Conservation (phyloP, 2,329 filamentous ascomycete genomes). For the Stagonosporopsis cucurbitacearum region DNA sequence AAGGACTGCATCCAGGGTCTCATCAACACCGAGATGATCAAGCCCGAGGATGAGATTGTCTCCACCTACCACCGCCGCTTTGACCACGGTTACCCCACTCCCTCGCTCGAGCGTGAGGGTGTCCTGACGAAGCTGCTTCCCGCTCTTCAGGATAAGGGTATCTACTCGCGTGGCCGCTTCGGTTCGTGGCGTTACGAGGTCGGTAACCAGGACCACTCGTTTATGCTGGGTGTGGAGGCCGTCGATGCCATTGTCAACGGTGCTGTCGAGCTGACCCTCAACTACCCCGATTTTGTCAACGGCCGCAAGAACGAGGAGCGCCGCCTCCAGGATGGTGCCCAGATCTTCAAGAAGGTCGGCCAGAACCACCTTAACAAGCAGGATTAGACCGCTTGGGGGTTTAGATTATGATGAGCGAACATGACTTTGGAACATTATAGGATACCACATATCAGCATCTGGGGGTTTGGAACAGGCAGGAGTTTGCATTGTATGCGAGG, state of each 20-base stretch:
- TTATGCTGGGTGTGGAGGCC: constrained; percentile 96
- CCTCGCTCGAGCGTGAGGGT: constrained; percentile 91
- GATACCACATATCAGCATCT: constrained; percentile 21
- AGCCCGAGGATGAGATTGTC: constrained; percentile 89
- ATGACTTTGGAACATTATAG: constrained; percentile 20
- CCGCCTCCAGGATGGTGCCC: constrained; percentile 66
- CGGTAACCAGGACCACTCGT: constrained; percentile 96
- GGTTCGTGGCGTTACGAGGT: constrained; percentile 98
- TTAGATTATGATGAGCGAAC: constrained; percentile 17
- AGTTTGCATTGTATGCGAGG: constrained; percentile 16
- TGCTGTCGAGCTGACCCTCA: constrained; percentile 88
- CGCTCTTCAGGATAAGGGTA: constrained; percentile 87
- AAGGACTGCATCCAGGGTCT: constrained; percentile 94
- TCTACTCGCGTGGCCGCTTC: constrained; percentile 95
- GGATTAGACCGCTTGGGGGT: constrained; percentile 11
- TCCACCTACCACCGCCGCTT: constrained; percentile 98
- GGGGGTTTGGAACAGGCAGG: constrained; percentile 18
- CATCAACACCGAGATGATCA: constrained; percentile 97
- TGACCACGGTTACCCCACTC: constrained; percentile 97
- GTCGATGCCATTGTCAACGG: constrained; percentile 90
- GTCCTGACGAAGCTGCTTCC: constrained; percentile 92
- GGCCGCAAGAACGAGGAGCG: constrained; percentile 70
- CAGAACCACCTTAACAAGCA: constrained; percentile 22
- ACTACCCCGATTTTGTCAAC: constrained; percentile 98
- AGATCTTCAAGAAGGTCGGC: constrained; percentile 54